Percentiles rank a stretch among this genome's conserved stretches.
These are phyloP conservation scores for Polyplosphaeria fusca DNA, from an alignment of 495 filamentous ascomycete species.

Conservation along the genomic window DNA sequence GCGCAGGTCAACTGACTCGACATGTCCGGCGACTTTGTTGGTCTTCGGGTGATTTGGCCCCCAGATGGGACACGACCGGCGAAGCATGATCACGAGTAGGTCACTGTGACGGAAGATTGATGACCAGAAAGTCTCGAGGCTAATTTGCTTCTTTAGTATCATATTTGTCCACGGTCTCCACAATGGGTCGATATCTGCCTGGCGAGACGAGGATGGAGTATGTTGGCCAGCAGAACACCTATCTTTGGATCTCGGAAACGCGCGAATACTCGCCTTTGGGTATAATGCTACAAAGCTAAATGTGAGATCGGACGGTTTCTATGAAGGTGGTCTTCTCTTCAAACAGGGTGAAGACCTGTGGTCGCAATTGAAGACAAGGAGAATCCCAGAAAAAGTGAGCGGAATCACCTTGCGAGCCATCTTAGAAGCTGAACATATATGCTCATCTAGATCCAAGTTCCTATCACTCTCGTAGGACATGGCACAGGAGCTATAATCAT, in stretches of 20 bases:
- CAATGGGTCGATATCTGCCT: neutral
- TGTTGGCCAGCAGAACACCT: constrained; percentile 3
- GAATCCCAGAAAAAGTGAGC: neutral
- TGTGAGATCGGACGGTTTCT: neutral
- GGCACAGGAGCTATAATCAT: constrained; percentile 2
- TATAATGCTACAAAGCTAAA: neutral
- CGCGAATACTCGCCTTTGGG: neutral
- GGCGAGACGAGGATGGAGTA: neutral
- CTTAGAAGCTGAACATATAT: neutral
- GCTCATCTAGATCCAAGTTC: neutral
- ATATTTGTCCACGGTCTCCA: constrained; percentile 1
- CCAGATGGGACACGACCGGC: neutral
- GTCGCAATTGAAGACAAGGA: neutral
- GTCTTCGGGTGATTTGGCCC: neutral
- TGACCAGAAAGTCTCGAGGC: neutral
- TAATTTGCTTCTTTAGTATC: neutral
- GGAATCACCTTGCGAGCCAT: neutral
- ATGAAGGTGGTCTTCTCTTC: neutral
- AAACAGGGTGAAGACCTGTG: neutral
- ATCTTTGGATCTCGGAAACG: neutral
- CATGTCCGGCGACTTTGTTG: neutral
- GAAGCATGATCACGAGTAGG: neutral
- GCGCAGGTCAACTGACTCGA: neutral
- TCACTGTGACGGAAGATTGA: neutral
- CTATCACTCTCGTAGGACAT: neutral